These are phyloP conservation scores for Pleurotus eryngii DNA, from an alignment of 768 basidiomycete species.

Conservation along the genomic window DNA sequence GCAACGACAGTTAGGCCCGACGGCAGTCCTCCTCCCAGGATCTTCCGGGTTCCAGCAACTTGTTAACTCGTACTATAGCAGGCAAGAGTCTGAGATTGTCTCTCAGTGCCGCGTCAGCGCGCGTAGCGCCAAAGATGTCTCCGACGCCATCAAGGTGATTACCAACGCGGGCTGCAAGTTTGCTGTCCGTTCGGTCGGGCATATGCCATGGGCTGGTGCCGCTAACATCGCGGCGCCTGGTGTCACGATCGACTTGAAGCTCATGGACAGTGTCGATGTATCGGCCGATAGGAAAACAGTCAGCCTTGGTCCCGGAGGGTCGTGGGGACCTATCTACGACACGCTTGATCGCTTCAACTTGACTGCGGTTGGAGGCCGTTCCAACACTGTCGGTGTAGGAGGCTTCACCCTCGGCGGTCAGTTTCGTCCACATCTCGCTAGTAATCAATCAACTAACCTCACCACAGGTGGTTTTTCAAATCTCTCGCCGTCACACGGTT, in stretches of 20 bases:
- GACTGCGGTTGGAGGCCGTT: constrained; percentile 10
- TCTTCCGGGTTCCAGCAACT: not conserved
- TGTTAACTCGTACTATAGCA: not conserved
- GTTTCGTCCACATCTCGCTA: not conserved
- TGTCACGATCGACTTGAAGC: constrained; percentile 9
- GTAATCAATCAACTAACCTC: too few species aligned
- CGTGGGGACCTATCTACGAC: constrained; percentile 12
- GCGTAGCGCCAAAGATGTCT: not conserved
- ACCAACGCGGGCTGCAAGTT: not conserved
- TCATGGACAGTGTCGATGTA: constrained; percentile 1
- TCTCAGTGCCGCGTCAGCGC: constrained; percentile 1
- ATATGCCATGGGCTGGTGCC: constrained; percentile 9
- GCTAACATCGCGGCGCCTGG: constrained; percentile 11
- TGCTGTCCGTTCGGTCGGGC: constrained; percentile 7
- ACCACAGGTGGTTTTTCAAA: constrained; percentile 15
- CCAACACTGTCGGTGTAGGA: constrained; percentile 11
- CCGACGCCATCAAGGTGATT: not conserved
- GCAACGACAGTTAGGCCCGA: not conserved
- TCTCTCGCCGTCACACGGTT: constrained; percentile 9
- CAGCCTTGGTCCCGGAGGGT: constrained; percentile 10
- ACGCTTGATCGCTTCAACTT: constrained; percentile 2
- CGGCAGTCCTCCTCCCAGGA: not conserved
- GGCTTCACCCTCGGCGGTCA: constrained; percentile 14
- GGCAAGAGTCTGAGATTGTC: constrained; percentile 1
- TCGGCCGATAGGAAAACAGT: constrained; percentile 4